phyloP scores from a whole-genome alignment of 495 filamentous ascomycete species.

The Daldinia grandis region DNA sequence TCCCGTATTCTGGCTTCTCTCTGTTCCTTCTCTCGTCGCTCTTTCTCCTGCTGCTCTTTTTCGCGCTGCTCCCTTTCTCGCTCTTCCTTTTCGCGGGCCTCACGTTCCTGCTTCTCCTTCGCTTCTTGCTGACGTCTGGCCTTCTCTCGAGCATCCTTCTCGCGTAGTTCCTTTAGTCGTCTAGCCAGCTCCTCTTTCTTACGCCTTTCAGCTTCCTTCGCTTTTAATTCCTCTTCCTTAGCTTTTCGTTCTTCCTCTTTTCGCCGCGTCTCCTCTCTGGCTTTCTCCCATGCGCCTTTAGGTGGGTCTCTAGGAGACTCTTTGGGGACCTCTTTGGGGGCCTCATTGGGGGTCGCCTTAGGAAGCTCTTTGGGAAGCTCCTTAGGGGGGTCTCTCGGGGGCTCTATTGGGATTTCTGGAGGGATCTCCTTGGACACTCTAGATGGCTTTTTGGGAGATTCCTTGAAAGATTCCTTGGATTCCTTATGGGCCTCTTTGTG shows the following conservation, averaged over 20 bases:
- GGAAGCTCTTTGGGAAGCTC: slow-evolving; percentile 7
- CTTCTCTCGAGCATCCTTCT: slow-evolving; percentile 68
- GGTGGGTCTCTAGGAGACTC: slow-evolving; percentile 35
- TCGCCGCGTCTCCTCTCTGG: slow-evolving; percentile 71
- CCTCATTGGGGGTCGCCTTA: slow-evolving; percentile 8
- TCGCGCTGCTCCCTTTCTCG: slow-evolving; percentile 50
- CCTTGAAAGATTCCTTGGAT: slow-evolving; percentile 5
- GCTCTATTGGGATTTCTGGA: background rate
- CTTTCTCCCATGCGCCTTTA: slow-evolving; percentile 72
- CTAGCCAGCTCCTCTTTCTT: slow-evolving; percentile 60
- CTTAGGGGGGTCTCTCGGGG: background rate
- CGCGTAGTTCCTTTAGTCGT: slow-evolving; percentile 62
- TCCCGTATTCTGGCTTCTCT: slow-evolving; percentile 47
- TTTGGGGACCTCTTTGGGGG: slow-evolving; percentile 31
- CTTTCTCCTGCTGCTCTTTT: slow-evolving; percentile 57
- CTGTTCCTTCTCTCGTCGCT: slow-evolving; percentile 54
- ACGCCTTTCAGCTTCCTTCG: slow-evolving; percentile 57
- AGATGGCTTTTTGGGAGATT: background rate
- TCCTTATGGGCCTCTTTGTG: slow-evolving; percentile 12
- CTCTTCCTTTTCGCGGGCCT: slow-evolving; percentile 49
- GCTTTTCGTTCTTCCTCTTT: slow-evolving; percentile 57
- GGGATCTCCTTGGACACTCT: background rate
- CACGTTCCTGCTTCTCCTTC: slow-evolving; percentile 46
- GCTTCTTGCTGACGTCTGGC: slow-evolving; percentile 61
- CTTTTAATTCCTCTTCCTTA: slow-evolving; percentile 66